phyloP scores from a whole-genome alignment of 2,329 filamentous ascomycete species.

The Paracorniculantispora psalliotae region DNA sequence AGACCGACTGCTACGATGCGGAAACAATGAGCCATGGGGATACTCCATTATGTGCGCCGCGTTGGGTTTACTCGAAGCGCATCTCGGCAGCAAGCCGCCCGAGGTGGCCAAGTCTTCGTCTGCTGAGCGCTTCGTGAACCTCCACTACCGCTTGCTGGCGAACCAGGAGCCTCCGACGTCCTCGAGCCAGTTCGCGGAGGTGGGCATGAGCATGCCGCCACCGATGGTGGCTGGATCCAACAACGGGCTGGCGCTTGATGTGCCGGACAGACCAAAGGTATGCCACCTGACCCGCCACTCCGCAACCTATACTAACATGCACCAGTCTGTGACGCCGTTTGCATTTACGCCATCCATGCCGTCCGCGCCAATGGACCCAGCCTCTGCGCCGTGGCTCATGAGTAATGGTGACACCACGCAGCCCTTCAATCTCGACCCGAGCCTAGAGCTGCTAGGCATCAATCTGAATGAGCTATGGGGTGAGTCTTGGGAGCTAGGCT shows the following conservation, averaged over 20 bases:
- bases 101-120: slow-evolving; percentile 55
- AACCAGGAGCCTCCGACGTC: slow-evolving; percentile 41
- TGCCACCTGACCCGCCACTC: slow-evolving; percentile 5
- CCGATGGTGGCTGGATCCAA: slow-evolving; percentile 21
- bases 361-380: slow-evolving; percentile 30
- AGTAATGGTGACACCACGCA: slow-evolving; percentile 27
- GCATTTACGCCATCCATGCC: slow-evolving; percentile 32
- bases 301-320: slow-evolving; percentile 23
- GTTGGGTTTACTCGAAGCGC: slow-evolving; percentile 53
- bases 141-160: slow-evolving; percentile 53
- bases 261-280: slow-evolving; percentile 37
- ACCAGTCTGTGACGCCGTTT: slow-evolving; percentile 39
- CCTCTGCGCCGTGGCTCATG: slow-evolving; percentile 30
- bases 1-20: slow-evolving; percentile 55
- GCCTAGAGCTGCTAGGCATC: slow-evolving; percentile 47
- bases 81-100: slow-evolving; percentile 52
- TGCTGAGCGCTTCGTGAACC: slow-evolving; percentile 53
- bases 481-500: slow-evolving; percentile 41
- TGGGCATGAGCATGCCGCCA: slow-evolving; percentile 23
- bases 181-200: slow-evolving; percentile 25
- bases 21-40: slow-evolving; percentile 60
- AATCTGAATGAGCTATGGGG: slow-evolving; percentile 54
- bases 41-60: slow-evolving; percentile 60
- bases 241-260: slow-evolving; percentile 28
- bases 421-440: slow-evolving; percentile 48